A percentile compares a stretch with the other conserved stretches of the same genome.
phyloP scores from a whole-genome alignment of 768 basidiomycete species.

The Clathrus columnatus region DNA sequence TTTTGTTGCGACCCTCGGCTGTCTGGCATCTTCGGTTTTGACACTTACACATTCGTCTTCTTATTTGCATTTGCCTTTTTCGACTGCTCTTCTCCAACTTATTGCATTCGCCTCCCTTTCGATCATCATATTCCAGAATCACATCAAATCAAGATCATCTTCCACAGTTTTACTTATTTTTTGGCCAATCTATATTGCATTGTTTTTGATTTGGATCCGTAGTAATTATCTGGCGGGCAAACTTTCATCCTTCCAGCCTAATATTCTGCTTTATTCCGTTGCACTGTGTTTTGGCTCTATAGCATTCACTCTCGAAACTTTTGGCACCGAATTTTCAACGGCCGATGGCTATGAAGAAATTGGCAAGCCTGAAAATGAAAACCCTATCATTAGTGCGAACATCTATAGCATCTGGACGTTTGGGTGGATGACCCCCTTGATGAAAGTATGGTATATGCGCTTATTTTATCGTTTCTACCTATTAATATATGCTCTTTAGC shows the following conservation, averaged over 20 bases:
- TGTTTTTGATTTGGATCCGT: slow-evolving; percentile 48
- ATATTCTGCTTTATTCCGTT: slow-evolving; percentile 29
- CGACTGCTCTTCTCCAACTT: slow-evolving; percentile 51
- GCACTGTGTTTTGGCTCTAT: slow-evolving; percentile 38
- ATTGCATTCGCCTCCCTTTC: slow-evolving; percentile 40
- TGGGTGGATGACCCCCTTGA: slow-evolving; percentile 74
- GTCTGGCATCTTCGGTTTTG: slow-evolving; percentile 35
- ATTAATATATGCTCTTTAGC: slow-evolving; percentile 16
- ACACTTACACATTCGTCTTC: slow-evolving; percentile 26
- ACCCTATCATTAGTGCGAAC: slow-evolving; percentile 68
- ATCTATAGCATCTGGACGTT: slow-evolving; percentile 80
- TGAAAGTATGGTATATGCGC: slow-evolving; percentile 28
- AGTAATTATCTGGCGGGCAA: slow-evolving; percentile 31
- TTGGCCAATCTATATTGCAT: slow-evolving; percentile 61
- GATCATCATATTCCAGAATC: slow-evolving; percentile 55
- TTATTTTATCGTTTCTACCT: neutral
- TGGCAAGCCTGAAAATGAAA: slow-evolving; percentile 35
- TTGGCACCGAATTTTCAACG: slow-evolving; percentile 49
- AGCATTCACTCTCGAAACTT: slow-evolving; percentile 56
- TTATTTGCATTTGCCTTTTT: slow-evolving; percentile 34
- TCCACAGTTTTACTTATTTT: slow-evolving; percentile 70
- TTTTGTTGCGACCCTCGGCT: slow-evolving; percentile 35
- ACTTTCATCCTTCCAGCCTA: slow-evolving; percentile 25
- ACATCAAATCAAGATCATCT: slow-evolving; percentile 59
- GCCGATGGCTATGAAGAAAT: slow-evolving; percentile 22